Evolutionary conservation across 2,329 filamentous ascomycete genomes (phyloP).

Genomic region (Fusarium staphyleae): DNA sequence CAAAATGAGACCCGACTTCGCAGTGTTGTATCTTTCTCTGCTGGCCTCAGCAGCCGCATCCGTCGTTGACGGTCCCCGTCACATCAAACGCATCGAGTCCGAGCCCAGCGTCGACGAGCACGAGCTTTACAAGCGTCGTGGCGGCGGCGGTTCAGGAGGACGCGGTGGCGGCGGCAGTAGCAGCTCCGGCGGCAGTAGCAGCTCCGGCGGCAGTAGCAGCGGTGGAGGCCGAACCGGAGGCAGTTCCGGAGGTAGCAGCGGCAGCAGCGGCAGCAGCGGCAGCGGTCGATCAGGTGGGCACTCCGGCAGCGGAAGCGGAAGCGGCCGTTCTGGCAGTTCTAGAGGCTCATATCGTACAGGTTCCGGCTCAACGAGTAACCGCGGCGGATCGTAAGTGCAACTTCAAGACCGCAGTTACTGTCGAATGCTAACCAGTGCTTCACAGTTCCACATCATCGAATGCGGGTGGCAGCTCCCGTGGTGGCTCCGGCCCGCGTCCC

Average conservation of each 20-base stretch:
- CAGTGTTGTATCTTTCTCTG: slow-evolving; percentile 43
- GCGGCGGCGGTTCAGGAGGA: slow-evolving; percentile 63
- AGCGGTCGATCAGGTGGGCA: neutral
- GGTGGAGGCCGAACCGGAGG: slow-evolving; percentile 6
- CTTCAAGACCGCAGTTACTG: neutral
- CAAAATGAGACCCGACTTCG: slow-evolving; percentile 45
- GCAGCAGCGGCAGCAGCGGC: slow-evolving; percentile 24
- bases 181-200: slow-evolving; percentile 30
- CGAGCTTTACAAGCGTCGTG: slow-evolving; percentile 66
- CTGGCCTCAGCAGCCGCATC: slow-evolving; percentile 40
- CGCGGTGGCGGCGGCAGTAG: slow-evolving; percentile 49
- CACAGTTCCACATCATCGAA: slow-evolving; percentile 36
- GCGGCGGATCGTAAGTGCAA: slow-evolving; percentile 16
- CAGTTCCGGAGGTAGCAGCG: slow-evolving; percentile 20
- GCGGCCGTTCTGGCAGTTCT: slow-evolving; percentile 16
- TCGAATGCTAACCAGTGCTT: slow-evolving; percentile 1
- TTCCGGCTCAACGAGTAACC: slow-evolving; percentile 11
- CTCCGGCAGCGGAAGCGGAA: too few species aligned
- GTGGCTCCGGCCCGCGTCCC: slow-evolving; percentile 65
- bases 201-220: slow-evolving; percentile 13
- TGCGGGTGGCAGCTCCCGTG: slow-evolving; percentile 59
- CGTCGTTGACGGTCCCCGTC: slow-evolving; percentile 33
- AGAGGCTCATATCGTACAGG: slow-evolving; percentile 32
- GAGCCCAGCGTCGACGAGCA: slow-evolving; percentile 43
- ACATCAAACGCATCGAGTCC: slow-evolving; percentile 37